Percentiles rank a stretch among this genome's conserved stretches.
Evolutionary conservation across 2,329 filamentous ascomycete species (phyloP).

Genomic region (Aureobasidium sp.): DNA sequence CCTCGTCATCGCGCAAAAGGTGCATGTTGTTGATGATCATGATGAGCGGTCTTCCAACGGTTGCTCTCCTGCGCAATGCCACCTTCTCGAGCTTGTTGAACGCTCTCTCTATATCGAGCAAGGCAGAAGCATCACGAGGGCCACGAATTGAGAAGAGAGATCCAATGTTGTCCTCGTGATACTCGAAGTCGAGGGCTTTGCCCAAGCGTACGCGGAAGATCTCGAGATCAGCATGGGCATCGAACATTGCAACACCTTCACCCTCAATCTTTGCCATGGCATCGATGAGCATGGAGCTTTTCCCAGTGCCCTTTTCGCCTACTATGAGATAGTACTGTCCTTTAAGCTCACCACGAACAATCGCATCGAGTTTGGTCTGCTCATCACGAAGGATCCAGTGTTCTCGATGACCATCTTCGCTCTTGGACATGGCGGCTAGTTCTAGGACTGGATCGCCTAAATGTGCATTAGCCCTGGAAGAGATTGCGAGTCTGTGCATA

Average conservation of each 20-base stretch:
- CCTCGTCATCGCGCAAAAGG: constrained; percentile 81
- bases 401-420: constrained; percentile 21
- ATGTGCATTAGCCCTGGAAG: neutral
- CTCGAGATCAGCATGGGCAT: constrained; percentile 89
- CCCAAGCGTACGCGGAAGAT: constrained; percentile 90
- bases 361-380: constrained; percentile 60
- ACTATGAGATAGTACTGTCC: constrained; percentile 90
- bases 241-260: constrained; percentile 87
- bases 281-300: constrained; percentile 93
- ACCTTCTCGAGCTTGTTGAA: constrained; percentile 98
- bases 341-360: constrained; percentile 62
- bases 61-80: constrained; percentile 62
- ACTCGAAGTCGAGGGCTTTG: constrained; percentile 93
- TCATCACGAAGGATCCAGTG: constrained; percentile 42
- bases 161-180: constrained; percentile 95
- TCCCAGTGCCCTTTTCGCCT: constrained; percentile 93
- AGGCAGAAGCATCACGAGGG: constrained; percentile 80
- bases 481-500: neutral
- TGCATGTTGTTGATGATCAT: constrained; percentile 93
- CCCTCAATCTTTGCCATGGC: constrained; percentile 91
- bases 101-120: constrained; percentile 91
- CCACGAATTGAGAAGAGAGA: constrained; percentile 92
- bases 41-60: constrained; percentile 64
- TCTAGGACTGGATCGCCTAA: constrained; percentile 61
- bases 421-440: constrained; percentile 47